phyloP scores from a whole-genome alignment of 495 filamentous ascomycete species.

The Terfezia claveryi region DNA sequence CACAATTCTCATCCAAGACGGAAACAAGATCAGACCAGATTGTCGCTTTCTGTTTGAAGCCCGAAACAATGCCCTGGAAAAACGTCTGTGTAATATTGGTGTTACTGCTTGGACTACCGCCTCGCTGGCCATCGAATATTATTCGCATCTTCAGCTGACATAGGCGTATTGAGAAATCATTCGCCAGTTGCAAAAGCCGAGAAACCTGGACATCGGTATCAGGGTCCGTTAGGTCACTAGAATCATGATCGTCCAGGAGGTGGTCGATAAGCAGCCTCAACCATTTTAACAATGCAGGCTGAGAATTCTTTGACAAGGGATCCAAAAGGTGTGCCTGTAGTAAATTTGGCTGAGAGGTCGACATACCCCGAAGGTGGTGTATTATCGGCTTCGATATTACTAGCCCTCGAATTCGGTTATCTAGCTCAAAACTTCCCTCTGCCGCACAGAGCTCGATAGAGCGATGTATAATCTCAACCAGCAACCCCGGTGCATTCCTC shows the following conservation, averaged over 20 bases:
- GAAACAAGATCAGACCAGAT: conserved; percentile 18
- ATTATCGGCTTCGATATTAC: conserved; percentile 7
- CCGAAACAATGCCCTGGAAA: conserved; percentile 15
- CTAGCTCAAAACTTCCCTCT: conserved; percentile 3
- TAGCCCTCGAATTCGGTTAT: conserved; percentile 4
- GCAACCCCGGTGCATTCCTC: conserved; percentile 2
- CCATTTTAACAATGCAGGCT: conserved; percentile 6
- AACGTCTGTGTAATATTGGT: conserved; percentile 13
- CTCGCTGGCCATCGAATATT: conserved; percentile 12
- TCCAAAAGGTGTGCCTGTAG: conserved; percentile 11
- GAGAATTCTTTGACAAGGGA: conserved; percentile 6
- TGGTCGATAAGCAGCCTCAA: conserved; percentile 13
- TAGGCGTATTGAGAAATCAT: conserved; percentile 17
- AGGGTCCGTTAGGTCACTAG: conserved; percentile 10
- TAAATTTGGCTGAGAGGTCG: conserved; percentile 6
- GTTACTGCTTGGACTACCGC: not conserved
- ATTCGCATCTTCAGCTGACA: conserved; percentile 20
- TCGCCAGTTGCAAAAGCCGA: conserved; percentile 14
- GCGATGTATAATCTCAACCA: conserved; percentile 4
- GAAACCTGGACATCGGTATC: conserved; percentile 17
- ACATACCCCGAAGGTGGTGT: conserved; percentile 6
- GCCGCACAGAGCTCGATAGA: conserved; percentile 7
- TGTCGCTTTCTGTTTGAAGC: conserved; percentile 9
- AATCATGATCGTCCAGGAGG: conserved; percentile 15
- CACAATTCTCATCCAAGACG: conserved; percentile 14